Conservation (phyloP, 2,329 filamentous ascomycete genomes). For the Paracorniculantispora psalliotae region DNA sequence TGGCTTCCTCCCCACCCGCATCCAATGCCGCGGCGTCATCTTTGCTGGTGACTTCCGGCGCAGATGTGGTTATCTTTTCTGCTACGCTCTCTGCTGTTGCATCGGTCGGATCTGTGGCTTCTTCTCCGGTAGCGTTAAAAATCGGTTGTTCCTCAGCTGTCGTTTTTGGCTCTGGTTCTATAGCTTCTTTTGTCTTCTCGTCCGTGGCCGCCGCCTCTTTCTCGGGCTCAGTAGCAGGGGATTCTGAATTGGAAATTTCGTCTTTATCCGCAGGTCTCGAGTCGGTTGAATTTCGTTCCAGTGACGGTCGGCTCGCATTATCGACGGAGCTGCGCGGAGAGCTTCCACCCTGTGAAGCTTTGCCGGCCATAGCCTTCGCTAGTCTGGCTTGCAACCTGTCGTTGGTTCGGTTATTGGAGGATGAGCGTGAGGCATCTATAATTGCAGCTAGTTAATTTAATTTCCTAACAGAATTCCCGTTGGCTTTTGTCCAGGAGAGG, state of each 20-base stretch:
- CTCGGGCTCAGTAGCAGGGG: slow-evolving; percentile 14
- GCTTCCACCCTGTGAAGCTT: slow-evolving; percentile 35
- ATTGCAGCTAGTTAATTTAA: not conserved
- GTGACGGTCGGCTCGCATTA: slow-evolving; percentile 23
- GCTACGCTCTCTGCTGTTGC: not conserved
- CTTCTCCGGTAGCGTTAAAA: not conserved
- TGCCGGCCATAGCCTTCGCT: slow-evolving; percentile 78
- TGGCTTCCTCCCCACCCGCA: not conserved
- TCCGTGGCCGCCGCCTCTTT: not conserved
- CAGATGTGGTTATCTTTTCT: not conserved
- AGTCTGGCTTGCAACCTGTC: slow-evolving; percentile 85
- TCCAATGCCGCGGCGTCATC: not conserved
- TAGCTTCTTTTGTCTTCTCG: not conserved
- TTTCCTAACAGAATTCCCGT: no score
- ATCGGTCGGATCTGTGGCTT: not conserved
- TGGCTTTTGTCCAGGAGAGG: not conserved
- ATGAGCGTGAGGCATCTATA: slow-evolving; percentile 57
- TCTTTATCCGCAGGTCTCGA: slow-evolving; percentile 16
- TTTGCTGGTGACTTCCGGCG: not conserved
- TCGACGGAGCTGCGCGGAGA: slow-evolving; percentile 36
- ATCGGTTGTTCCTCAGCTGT: not conserved
- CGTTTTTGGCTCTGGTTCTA: not conserved
- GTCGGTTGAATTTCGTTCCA: slow-evolving; percentile 27
- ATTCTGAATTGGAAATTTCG: slow-evolving; percentile 16
- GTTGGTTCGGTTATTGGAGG: slow-evolving; percentile 59